phyloP scores from a whole-genome alignment of 2,329 filamentous ascomycete genomes.

The Dothistroma pini region DNA sequence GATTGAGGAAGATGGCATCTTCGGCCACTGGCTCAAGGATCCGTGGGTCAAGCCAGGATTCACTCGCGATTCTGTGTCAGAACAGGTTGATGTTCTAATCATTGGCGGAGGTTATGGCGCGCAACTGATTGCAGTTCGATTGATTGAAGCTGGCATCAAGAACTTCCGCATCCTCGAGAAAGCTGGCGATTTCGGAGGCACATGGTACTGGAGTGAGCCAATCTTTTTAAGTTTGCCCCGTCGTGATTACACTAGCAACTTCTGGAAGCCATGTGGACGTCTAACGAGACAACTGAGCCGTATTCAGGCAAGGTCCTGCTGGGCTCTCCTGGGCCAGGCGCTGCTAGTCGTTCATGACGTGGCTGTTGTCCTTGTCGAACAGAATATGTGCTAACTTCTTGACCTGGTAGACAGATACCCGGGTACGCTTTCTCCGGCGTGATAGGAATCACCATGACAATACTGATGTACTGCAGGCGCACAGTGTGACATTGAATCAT shows the following conservation, averaged over 20 bases:
- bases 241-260: too few relatives aligned
- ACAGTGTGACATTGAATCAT: conserved; percentile 47
- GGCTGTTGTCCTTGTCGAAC: background rate
- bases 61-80: conserved; percentile 18
- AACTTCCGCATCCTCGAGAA: conserved; percentile 25
- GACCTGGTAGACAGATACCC: conserved; percentile 2
- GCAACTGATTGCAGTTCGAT: conserved; percentile 21
- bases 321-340: too few relatives aligned
- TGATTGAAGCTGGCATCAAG: conserved; percentile 23
- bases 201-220: conserved; percentile 36
- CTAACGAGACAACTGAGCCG: too few relatives aligned
- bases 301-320: too few relatives aligned
- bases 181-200: conserved; percentile 40
- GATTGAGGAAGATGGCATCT: conserved; percentile 19
- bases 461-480: conserved; percentile 42
- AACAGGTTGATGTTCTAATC: conserved; percentile 21
- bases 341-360: too few relatives aligned
- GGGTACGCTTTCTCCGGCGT: background rate
- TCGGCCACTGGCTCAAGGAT: conserved; percentile 20
- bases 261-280: too few relatives aligned
- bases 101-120: conserved; percentile 24
- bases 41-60: conserved; percentile 19
- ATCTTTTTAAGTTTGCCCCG: too few relatives aligned
- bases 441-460: conserved; percentile 31
- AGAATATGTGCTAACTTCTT: background rate